Evolutionary conservation across 2,329 filamentous ascomycete genomes (phyloP).

Genomic region (Pseudogymnoascus pannorum): DNA sequence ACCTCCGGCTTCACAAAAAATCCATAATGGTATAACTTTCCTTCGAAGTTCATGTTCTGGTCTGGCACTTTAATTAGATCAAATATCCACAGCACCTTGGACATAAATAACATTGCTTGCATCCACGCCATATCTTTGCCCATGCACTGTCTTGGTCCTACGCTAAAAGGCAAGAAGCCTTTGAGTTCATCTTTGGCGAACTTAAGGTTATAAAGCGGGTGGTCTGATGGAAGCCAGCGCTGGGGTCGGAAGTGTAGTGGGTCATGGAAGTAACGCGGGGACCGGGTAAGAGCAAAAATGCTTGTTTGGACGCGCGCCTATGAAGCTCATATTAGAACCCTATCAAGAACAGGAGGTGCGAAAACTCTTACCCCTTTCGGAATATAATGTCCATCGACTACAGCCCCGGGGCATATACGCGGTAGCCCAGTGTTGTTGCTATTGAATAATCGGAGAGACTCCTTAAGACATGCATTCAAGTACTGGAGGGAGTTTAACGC

Average conservation of each 20-base stretch:
- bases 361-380: conserved; percentile 9
- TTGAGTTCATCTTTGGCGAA: no score
- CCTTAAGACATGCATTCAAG: conserved; percentile 31
- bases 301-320: neutral
- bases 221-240: conserved; percentile 30
- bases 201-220: conserved; percentile 17
- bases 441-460: conserved; percentile 31
- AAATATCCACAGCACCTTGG: no score
- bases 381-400: conserved; percentile 12
- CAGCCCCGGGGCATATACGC: conserved; percentile 9
- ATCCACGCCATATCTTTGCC: no score
- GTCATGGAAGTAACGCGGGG: conserved; percentile 25
- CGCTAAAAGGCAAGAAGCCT: no score
- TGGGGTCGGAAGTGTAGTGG: conserved; percentile 27
- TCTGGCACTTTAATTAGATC: no score
- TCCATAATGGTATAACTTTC: no score
- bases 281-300: conserved; percentile 18
- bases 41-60: no score
- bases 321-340: no score
- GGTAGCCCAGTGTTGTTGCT: conserved; percentile 20
- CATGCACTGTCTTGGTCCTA: no score
- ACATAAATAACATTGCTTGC: no score
- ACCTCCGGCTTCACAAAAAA: no score
- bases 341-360: conserved; percentile 20
- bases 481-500: no score